Conservation (phyloP, 257 asterid species). For the Fraxinus cuspidata region DNA sequence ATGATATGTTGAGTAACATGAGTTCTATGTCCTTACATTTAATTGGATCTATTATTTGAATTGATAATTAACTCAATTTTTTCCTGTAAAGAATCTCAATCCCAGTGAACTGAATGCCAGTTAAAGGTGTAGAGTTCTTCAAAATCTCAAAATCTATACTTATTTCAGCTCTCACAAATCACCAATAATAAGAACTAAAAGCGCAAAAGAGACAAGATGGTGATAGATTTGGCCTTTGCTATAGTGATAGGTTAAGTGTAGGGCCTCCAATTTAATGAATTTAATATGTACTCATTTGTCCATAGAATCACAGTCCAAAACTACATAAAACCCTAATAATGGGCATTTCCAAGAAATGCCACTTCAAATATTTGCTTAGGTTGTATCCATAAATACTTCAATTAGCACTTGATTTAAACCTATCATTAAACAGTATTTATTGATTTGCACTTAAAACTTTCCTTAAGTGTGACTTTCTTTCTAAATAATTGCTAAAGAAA, state of each 20-base stretch:
- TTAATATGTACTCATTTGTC: not conserved
- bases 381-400: not conserved
- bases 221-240: constrained; percentile 27
- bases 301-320: constrained; percentile 2
- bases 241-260: not conserved
- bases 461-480: not conserved
- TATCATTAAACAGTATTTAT: too few relatives aligned
- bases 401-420: not conserved
- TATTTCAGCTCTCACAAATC: not conserved
- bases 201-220: not conserved
- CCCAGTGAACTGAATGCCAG: not conserved
- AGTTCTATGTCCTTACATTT: too few relatives aligned
- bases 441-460: not conserved
- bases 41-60: too few relatives aligned
- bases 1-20: too few relatives aligned
- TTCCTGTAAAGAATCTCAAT: not conserved
- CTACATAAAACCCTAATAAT: not conserved
- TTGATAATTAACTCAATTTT: too few relatives aligned
- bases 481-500: not conserved
- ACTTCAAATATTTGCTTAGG: not conserved
- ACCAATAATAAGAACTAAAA: not conserved
- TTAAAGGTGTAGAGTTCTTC: not conserved
- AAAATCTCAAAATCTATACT: not conserved
- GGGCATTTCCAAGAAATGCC: not conserved
- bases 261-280: constrained; percentile 13